Evolutionary conservation across 129 eudicot genomes (phyloP), one percentile per base, ranked within the genome.

Genomic region (Pseudognaphalium luteoalbum): DNA sequence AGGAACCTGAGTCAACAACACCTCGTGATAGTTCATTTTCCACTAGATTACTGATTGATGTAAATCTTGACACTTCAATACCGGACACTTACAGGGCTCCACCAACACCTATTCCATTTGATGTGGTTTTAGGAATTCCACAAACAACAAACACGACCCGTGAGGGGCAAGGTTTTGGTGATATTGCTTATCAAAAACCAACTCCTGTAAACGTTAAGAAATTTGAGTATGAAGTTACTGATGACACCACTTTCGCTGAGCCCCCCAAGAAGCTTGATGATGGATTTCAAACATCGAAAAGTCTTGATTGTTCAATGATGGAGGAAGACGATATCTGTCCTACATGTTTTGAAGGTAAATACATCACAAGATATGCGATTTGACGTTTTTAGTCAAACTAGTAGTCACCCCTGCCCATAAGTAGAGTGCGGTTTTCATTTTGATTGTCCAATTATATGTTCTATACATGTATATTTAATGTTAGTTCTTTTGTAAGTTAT

Each of bases 291-390:
- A 80, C 75, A 75, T 76, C 86, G 4, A 68, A 56, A 66, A 21
- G 54, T 41, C 33, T 37, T 74, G 76, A 30, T 78, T 70, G 47
- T 80, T 68, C 83, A 65, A 62, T 68, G 35, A 34, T 56, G 6
- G 96, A 87, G 20, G 97, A 91, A 59, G 97, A 85, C 79, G 96
- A 89, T 80, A 73, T 68, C 54, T 92, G 97, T 67, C 96, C 97
- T 22, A 89, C 87, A 75, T 92, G 97, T 86, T 87, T 92, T 76
- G 97, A 92, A 87, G 97, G 97, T 92, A 62, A 68, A 74, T 56
- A 8, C 41, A 54, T 58, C 60, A 7, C 75, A 25, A 42, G 17
- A 51, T 51, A 47, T 65, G 64, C 10, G 51, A 14, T 70, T 82
- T 82, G 78, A 81, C 65, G 56, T 66, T 32, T 64, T 3, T 5